Conservation (phyloP, 306 rosid species). For the Phaseolus lunatus region DNA sequence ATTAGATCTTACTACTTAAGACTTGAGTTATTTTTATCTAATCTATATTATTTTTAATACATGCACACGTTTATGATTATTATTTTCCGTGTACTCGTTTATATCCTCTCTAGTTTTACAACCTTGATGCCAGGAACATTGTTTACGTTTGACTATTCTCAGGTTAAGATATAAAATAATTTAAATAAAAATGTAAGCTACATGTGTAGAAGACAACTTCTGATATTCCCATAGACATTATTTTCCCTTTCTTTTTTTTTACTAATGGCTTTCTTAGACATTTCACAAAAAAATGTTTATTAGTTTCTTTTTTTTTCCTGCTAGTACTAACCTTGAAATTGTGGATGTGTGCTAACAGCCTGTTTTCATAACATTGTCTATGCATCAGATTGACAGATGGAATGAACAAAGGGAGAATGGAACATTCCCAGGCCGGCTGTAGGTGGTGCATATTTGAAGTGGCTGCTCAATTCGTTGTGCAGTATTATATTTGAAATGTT, state of each 20-base stretch:
- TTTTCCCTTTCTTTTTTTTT: not conserved
- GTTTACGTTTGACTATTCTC: not conserved
- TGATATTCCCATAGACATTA: not conserved
- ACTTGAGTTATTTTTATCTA: no score
- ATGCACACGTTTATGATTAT: no score
- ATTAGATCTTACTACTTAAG: no score
- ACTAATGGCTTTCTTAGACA: not conserved
- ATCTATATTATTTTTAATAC: no score
- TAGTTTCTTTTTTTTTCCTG: not conserved
- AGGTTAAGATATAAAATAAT: no score
- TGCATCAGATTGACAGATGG: slow-evolving; percentile 86
- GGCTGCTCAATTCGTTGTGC: slow-evolving; percentile 38
- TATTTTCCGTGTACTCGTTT: no score
- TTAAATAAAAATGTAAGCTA: not conserved
- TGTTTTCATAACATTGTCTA: slow-evolving; percentile 13
- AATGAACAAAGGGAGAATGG: slow-evolving; percentile 98
- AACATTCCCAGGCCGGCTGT: slow-evolving; percentile 96
- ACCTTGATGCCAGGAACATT: no score
- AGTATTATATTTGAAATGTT: slow-evolving; percentile 46
- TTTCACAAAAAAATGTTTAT: not conserved
- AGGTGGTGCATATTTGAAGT: slow-evolving; percentile 49
- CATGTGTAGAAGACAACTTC: not conserved
- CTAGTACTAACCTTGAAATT: slow-evolving; percentile 5
- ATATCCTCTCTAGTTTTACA: no score
- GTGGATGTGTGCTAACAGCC: not conserved